Base-by-base conservation (phyloP, 2,329 filamentous ascomycete species). In the Myriosclerotinia duriaeana region DNA sequence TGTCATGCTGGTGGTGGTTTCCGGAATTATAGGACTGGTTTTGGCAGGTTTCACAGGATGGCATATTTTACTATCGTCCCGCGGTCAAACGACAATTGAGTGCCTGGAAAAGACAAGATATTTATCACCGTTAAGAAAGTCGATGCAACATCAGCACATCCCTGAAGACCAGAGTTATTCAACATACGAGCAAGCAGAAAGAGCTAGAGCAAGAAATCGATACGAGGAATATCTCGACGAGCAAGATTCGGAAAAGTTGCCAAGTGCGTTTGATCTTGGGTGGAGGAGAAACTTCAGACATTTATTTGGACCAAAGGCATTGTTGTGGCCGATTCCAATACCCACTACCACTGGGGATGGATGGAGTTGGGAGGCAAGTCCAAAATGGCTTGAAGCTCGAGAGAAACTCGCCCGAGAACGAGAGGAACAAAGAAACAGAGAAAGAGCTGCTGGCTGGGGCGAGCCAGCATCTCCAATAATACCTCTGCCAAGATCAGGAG, bases 31-130 rank as follows among this genome's bases (percentile, higher is more conserved):
- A 69, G 92, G 92, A 0, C 78, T 99, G 11, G 94, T 97, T 1
- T 83, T 99, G 26, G 88, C 88, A 15, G 92, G 91, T 0, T 99
- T 99, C 76, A 97, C 93, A 0, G 85, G 81, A 1, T 99, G 95
- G 93, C 95, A 99, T 81, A 84, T 98, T 66, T 87, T 90, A 77
- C 84, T 99, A 1, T 91, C 92, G 1, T 80, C 85, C 64, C 85
- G 85, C 36, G 92, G 92, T 4, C 88, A 96, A 78, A 99, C 95
- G 0, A 99, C 95, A 3, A 97, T 99, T 67, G 95, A 99, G 78
- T 96, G 90, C 74, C 81, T 99, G 68, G 95, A 99, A 78, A 97
- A 95, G 82, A 98, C 94, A 2, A 86, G 95, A 65, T 99, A 99
- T 78, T 84, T 97, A 9, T 92, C 90, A 12, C 92, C 92, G 0